Base-by-base conservation (phyloP, 176 grass and related monocot genomes). In the Urochloa ruziziensis region DNA sequence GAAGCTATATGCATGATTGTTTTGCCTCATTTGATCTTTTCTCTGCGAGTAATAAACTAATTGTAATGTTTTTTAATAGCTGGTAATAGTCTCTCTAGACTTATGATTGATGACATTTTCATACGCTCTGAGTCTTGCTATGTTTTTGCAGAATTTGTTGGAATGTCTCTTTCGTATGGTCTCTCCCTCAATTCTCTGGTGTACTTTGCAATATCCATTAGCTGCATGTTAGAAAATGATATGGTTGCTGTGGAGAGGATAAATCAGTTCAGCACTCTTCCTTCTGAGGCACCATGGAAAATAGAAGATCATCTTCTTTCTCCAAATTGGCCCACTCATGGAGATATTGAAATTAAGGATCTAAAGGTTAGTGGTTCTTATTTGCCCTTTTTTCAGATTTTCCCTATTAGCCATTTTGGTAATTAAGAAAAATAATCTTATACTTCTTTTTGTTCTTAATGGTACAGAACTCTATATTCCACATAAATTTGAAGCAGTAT, bases 201-300 rank as follows among this genome's bases (percentile, higher is more conserved):
- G 10, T 98, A 95, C 62, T 95, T 79, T 64, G 87, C 93, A 61
- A 82, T 90, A 90, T 98, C 89, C 54, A 77, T 93, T 36, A 98
- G 96, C 70, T 98, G 96, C 72, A 93, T 92, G 87, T 75, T 98
- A 70, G 96, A 98, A 80, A 98, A 98, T 51, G 90, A 80, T 43
- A 98, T 98, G 96, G 91, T 98, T 64, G 85, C 96, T 67, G 96
- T 93, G 24, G 96, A 98, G 87, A 95, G 96, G 74, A 89, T 98
- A 83, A 95, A 91, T 82, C 96, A 98, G 51, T 98, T 98, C 76
- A 91, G 88, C 46, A 91, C 49, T 88, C 94, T 98, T 86, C 85
- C 96, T 81, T 92, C 89, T 24, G 93, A 98, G 82, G 82, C 87
- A 35, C 80, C 36, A 9, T 98, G 96, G 96, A 77, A 67, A 65